Evolutionary conservation across 331 rosid species (phyloP), one percentile per base, ranked within the genome.

Genomic region (Quercus tomentella): DNA sequence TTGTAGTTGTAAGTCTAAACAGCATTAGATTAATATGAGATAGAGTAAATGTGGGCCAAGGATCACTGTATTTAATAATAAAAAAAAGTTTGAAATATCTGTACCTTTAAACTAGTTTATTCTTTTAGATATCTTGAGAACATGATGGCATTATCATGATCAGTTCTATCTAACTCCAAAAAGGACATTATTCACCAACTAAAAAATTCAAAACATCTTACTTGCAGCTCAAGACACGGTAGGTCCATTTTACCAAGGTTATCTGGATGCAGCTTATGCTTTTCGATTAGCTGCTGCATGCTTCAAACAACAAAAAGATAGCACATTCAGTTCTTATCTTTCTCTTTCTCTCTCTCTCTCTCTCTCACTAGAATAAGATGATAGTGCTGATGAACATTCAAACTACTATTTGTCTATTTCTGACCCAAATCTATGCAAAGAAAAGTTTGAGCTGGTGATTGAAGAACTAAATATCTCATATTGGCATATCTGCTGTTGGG

Each of bases 261-360:
- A 41, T 77, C 72, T 17, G 82, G 71, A 18, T 66, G 43, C 76
- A 22, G 43, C 33, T 70, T n/a, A 75, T 58, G 76, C 67, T 74
- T 78, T 80, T 72, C 72, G 56, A 75, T 56, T 31, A 83, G 74
- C 77, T 77, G 80, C 77, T 61, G 74, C 88, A 84, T 63, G 63
- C 90, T 88, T 70, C 73, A 62, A 68, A 70, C 68, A 21, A 57
- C 30, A 69, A 76, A 21, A 4, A 14, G 20, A 31, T 21, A 49
- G 7, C 55, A 10, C 15, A 57, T 15, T 74, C 35, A 74, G 14
- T 33, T 74, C 2, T 20, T 30, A 20, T 30, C 41, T 35, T 1
- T 35, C 41, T 35, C 8, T 35, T 0, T 31, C 35, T 31, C 45
- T 37, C 45, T 8, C 45, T 2, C 45, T 8, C 11, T 37, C 14